These are phyloP conservation scores for Edaphochlamys debaryana DNA, from an alignment of 139 green algal genomes.

Conservation along the genomic window DNA sequence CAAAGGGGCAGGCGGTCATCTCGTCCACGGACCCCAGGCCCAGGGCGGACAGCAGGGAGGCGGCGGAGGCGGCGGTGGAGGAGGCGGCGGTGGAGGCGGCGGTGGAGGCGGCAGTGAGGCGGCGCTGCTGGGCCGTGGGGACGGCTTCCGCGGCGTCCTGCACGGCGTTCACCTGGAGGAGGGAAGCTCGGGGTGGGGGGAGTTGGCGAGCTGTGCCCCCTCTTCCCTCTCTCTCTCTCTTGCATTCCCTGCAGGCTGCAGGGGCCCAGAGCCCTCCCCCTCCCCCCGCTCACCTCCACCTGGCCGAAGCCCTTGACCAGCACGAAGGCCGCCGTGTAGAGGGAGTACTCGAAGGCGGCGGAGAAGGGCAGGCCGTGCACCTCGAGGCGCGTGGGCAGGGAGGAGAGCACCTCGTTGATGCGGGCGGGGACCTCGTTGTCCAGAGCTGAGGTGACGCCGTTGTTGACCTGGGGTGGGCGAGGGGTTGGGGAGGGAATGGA, in stretches of 20 bases:
- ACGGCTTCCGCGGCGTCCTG: too few species aligned
- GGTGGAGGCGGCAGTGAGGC: too few species aligned
- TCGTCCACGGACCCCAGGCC: neutral
- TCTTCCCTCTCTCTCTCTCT: too few species aligned
- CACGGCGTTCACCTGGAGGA: too few species aligned
- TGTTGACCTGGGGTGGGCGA: constrained; percentile 20
- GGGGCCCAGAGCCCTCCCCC: too few species aligned
- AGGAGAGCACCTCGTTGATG: constrained; percentile 42
- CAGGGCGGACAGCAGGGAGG: too few species aligned
- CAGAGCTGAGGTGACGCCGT: constrained; percentile 36
- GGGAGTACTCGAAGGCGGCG: constrained; percentile 44
- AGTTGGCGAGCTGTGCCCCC: too few species aligned
- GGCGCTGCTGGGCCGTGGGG: too few species aligned
- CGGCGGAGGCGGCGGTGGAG: too few species aligned
- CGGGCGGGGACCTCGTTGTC: constrained; percentile 36
- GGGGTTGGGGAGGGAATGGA: neutral
- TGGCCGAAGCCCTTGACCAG: constrained; percentile 54
- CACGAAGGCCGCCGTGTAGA: constrained; percentile 56
- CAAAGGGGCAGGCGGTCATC: constrained; percentile 43
- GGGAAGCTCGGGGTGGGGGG: too few species aligned
- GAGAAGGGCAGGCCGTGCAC: constrained; percentile 52
- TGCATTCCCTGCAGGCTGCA: too few species aligned
- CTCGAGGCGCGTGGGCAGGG: constrained; percentile 51
- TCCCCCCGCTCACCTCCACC: neutral
- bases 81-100: too few species aligned